Evolutionary conservation across 805 yeast species (phyloP).

Genomic region (Candida anglica): DNA sequence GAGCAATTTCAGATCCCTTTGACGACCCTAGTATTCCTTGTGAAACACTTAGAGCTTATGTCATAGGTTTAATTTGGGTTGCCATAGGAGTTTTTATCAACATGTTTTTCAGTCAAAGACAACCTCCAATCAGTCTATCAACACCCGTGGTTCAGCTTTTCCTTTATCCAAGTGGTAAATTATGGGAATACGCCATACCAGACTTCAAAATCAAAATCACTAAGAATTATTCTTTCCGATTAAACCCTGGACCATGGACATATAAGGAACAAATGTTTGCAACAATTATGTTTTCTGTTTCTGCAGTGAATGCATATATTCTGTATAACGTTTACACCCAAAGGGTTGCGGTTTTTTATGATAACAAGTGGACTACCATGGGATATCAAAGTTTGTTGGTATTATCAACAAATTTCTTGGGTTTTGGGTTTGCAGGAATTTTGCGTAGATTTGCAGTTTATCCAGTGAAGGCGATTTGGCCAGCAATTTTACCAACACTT

Average conservation of each 20-base stretch:
- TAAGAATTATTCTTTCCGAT: constrained; percentile 21
- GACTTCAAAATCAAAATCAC: constrained; percentile 14
- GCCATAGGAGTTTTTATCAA: constrained; percentile 48
- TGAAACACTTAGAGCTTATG: constrained; percentile 50
- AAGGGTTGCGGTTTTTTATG: constrained; percentile 17
- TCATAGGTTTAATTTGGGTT: constrained; percentile 44
- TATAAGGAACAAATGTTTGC: constrained; percentile 64
- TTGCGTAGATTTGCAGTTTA: constrained; percentile 8
- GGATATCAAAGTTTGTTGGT: constrained; percentile 22
- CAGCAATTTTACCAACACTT: constrained; percentile 1
- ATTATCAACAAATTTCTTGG: constrained; percentile 21
- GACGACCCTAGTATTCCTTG: constrained; percentile 44
- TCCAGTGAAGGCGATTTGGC: constrained; percentile 14
- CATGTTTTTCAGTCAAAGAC: constrained; percentile 49
- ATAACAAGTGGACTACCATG: constrained; percentile 11
- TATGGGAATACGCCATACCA: constrained; percentile 26
- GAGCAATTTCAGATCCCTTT: constrained; percentile 52
- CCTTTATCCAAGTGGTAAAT: constrained; percentile 35
- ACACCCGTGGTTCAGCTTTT: constrained; percentile 39
- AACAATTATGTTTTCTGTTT: constrained; percentile 36
- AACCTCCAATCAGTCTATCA: constrained; percentile 38
- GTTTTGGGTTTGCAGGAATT: constrained; percentile 29
- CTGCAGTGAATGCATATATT: constrained; percentile 28
- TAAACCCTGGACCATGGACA: constrained; percentile 65
- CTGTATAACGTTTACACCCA: constrained; percentile 8